Conservation (phyloP, 176 grass and related monocot species). For the Pontederia crassipes region DNA sequence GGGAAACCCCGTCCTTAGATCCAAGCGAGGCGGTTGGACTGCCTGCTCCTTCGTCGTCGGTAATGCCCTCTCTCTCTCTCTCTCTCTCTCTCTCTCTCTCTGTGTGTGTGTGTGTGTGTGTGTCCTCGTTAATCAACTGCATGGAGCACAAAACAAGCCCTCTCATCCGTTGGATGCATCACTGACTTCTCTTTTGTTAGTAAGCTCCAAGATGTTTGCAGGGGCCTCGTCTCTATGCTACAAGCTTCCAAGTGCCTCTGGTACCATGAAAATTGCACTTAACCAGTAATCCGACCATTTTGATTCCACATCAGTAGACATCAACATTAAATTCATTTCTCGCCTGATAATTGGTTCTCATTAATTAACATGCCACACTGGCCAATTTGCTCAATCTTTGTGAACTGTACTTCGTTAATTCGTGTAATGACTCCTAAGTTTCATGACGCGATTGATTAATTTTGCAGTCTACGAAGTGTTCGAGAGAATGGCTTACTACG, state of each 20-base stretch:
- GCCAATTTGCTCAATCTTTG: too few relatives aligned
- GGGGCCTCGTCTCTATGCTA: not conserved
- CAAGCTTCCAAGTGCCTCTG: not conserved
- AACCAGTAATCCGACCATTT: too few relatives aligned
- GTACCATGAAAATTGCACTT: too few relatives aligned
- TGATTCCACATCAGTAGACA: too few relatives aligned
- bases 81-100: too few relatives aligned
- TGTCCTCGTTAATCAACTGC: too few relatives aligned
- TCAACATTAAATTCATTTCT: too few relatives aligned
- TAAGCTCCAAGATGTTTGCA: too few relatives aligned
- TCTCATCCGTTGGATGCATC: too few relatives aligned
- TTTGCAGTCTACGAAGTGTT: conserved; percentile 80
- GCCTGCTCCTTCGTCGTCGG: conserved; percentile 84
- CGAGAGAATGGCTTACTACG: conserved; percentile 88
- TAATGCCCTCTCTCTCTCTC: conserved; percentile 10
- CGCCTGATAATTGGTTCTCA: not conserved
- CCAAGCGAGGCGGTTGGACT: conserved; percentile 70
- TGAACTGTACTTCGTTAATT: not conserved
- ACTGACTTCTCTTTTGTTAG: too few relatives aligned
- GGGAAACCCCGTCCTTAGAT: conserved; percentile 72
- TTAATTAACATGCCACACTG: not conserved
- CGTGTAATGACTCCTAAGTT: not conserved
- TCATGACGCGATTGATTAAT: not conserved
- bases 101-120: too few relatives aligned
- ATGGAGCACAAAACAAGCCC: too few relatives aligned